Percentiles rank a stretch among this genome's conserved stretches.
Evolutionary conservation across 306 rosid genomes (phyloP).

Genomic region (Geum urbanum): DNA sequence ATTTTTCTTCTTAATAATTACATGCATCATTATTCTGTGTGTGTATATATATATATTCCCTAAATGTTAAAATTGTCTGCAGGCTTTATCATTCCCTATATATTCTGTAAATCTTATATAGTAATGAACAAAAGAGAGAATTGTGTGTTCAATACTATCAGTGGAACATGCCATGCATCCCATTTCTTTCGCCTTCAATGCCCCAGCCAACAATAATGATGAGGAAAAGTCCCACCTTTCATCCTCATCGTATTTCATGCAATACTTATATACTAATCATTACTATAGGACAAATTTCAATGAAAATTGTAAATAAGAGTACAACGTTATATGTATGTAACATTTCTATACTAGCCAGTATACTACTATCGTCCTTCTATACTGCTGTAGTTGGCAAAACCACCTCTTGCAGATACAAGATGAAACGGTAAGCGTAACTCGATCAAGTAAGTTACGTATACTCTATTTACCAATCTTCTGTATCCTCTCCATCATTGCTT

Average conservation of each 20-base stretch:
- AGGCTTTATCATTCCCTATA: too few species aligned
- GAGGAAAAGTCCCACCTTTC: background rate
- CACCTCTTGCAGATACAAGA: background rate
- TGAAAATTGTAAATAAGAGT: background rate
- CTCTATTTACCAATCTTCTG: too few species aligned
- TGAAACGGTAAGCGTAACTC: conserved; percentile 2
- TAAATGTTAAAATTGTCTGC: too few species aligned
- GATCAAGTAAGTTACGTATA: background rate
- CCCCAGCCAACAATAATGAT: background rate
- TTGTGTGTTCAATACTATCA: background rate
- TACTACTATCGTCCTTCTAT: too few species aligned
- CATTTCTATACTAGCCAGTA: too few species aligned
- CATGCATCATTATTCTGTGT: too few species aligned
- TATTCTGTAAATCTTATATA: background rate
- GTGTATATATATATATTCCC: too few species aligned
- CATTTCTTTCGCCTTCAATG: background rate
- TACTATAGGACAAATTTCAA: background rate
- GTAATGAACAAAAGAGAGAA: background rate
- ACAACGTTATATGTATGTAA: background rate
- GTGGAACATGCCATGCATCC: background rate
- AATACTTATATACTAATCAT: background rate
- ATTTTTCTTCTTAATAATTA: too few species aligned
- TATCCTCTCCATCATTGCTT: conserved; percentile 17
- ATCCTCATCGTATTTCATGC: background rate
- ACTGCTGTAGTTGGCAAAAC: background rate